phyloP scores from a whole-genome alignment of 805 yeast species.

The Saccharomycopsis fibuligera region DNA sequence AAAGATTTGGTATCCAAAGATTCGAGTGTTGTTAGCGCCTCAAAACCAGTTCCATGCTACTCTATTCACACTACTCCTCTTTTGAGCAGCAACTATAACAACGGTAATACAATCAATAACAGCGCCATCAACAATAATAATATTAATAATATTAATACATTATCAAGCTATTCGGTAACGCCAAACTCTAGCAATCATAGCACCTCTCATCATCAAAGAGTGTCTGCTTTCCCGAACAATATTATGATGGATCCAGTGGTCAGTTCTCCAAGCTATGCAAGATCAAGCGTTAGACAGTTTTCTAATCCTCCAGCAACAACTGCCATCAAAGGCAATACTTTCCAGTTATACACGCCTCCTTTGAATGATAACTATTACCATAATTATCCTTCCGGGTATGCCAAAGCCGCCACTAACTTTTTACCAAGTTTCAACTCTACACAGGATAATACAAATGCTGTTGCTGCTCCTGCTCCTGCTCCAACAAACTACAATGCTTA shows the following conservation, averaged over 20 bases:
- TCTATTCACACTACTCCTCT: background rate
- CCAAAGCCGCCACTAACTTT: background rate
- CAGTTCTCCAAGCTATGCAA: background rate
- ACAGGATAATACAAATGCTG: background rate
- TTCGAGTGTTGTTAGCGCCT: too few species aligned
- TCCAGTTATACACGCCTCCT: constrained; percentile 1
- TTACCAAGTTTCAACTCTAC: background rate
- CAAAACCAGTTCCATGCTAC: background rate
- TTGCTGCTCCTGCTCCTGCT: background rate
- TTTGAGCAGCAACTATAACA: background rate
- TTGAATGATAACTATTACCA: background rate
- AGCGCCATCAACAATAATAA: background rate
- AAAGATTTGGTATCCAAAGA: background rate
- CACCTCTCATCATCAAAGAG: background rate
- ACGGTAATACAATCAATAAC: background rate
- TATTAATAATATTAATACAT: background rate
- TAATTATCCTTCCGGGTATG: background rate
- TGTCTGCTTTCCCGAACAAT: background rate
- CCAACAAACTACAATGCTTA: background rate
- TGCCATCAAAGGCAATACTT: too few species aligned
- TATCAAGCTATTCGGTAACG: background rate
- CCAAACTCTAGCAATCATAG: background rate
- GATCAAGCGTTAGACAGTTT: background rate
- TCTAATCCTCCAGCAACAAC: background rate
- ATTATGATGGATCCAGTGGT: background rate